Evolutionary conservation across 2,329 filamentous ascomycete genomes (phyloP), one percentile per base, ranked within the genome.

Genomic region (Fusarium cyanostomum): DNA sequence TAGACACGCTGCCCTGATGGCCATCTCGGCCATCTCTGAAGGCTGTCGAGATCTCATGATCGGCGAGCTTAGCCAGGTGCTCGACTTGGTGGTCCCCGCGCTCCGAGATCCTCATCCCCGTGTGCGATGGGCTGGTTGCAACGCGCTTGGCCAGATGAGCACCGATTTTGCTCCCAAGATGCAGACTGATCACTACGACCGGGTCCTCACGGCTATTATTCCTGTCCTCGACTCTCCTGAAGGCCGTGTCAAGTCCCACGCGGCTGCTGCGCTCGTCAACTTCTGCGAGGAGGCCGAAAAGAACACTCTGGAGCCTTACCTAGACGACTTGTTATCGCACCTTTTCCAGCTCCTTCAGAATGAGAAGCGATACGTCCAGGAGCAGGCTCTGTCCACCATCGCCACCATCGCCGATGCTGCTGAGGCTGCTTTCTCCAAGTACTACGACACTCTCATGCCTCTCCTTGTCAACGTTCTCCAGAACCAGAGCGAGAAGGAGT

Each of bases 271-370:
- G 7, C 85, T 99, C 11, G 95, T 99, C 73, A 99, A 99, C 80
- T 99, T 99, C 77, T 99, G 95, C 76, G 95, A 99, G 76, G 95
- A 98, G 78, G 94, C 95, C 1, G 94, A 99, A 77, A 97, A 96
- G 80, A 86, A 86, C 52, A 90, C 92, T 16, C 83, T 99, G 13
- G 94, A 97, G 76, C 94, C 95, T 11, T 98, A 98, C 74, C 87
- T 99, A 9, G 94, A 96, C 72, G 87, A 93, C 64, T 85, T 99
- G 7, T 82, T 99, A 21, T 90, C 87, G 33, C 91, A 94, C 65
- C 85, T 99, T 11, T 92, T 97, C 78, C 88, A 91, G 71, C 86
- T 99, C 15, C 84, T 99, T 41, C 92, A 94, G 72, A 97, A 92
- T 74, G 89, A 92, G 53, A 97, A 98, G 82, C 89, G 94, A 59